phyloP scores from a whole-genome alignment of 306 rosid genomes.

The Cucurbita argyrosperma region DNA sequence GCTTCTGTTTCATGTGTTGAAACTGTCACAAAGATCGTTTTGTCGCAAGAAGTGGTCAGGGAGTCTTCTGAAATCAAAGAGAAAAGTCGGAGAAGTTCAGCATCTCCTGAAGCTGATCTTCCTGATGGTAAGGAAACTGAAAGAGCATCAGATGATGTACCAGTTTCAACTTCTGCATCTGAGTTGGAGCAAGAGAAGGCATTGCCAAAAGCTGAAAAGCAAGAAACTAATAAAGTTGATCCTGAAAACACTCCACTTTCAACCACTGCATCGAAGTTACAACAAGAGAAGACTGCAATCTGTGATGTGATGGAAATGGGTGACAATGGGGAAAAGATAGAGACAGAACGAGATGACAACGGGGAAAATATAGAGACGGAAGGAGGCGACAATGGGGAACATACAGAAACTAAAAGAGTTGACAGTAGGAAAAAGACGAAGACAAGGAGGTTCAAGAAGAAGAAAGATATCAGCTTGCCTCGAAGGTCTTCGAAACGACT shows the following conservation, averaged over 20 bases:
- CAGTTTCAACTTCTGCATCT: constrained; percentile 10
- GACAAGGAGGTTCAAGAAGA: constrained; percentile 17
- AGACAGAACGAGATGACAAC: neutral
- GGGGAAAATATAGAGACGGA: neutral
- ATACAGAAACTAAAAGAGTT: neutral
- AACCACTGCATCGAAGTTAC: neutral
- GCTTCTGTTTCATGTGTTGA: constrained; percentile 14
- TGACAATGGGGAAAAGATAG: constrained; percentile 3
- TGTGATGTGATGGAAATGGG: neutral
- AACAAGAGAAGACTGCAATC: neutral
- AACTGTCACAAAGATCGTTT: constrained; percentile 21
- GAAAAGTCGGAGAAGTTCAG: constrained; percentile 10
- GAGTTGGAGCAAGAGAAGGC: neutral
- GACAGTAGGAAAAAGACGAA: constrained; percentile 4
- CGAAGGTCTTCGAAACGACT: constrained; percentile 58
- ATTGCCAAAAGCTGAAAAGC: constrained; percentile 11
- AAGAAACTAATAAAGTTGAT: neutral
- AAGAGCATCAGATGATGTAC: constrained; percentile 7
- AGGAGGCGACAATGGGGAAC: constrained; percentile 10
- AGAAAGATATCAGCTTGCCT: constrained; percentile 25
- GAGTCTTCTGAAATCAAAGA: constrained; percentile 19
- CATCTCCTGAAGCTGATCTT: constrained; percentile 11
- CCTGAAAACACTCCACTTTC: constrained; percentile 12
- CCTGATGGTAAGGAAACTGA: neutral
- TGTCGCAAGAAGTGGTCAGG: constrained; percentile 18